Percentiles rank a stretch among this genome's conserved stretches.
Conservation (phyloP, 805 yeast species). For the Candida broadrunensis region DNA sequence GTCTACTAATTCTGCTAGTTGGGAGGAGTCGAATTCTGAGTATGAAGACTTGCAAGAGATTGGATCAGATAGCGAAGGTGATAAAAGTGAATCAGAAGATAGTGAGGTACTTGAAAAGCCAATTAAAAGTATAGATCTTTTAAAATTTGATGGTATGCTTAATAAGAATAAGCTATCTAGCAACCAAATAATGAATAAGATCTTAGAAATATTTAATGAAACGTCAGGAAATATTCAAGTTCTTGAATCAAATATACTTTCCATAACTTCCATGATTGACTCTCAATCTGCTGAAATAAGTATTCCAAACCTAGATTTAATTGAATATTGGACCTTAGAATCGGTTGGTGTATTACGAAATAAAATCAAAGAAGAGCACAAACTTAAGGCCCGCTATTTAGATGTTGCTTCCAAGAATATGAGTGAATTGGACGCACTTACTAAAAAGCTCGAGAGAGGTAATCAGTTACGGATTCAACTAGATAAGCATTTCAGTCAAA, state of each 20-base stretch:
- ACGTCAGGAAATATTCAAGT: constrained; percentile 24
- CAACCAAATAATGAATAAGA: constrained; percentile 9
- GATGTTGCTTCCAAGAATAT: too few relatives aligned
- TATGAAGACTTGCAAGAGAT: too few relatives aligned
- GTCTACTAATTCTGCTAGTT: too few relatives aligned
- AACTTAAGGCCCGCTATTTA: too few relatives aligned
- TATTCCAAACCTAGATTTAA: neutral
- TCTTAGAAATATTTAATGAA: constrained; percentile 17
- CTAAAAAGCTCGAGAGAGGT: constrained; percentile 9
- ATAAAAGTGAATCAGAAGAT: too few relatives aligned
- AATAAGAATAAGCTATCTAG: neutral
- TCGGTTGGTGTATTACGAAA: neutral
- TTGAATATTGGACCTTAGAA: constrained; percentile 1
- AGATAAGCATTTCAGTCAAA: constrained; percentile 24
- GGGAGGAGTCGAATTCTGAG: too few relatives aligned
- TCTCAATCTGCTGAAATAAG: constrained; percentile 3
- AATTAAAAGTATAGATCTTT: constrained; percentile 1
- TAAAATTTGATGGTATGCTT: constrained; percentile 4
- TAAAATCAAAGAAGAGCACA: neutral
- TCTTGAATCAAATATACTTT: constrained; percentile 16
- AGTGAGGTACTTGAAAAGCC: too few relatives aligned
- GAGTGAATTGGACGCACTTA: neutral
- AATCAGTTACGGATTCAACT: constrained; percentile 16
- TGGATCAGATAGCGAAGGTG: too few relatives aligned
- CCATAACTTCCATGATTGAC: constrained; percentile 10